Base-by-base conservation (phyloP, 2,329 filamentous ascomycete genomes). In the Diplodia scrobiculata region DNA sequence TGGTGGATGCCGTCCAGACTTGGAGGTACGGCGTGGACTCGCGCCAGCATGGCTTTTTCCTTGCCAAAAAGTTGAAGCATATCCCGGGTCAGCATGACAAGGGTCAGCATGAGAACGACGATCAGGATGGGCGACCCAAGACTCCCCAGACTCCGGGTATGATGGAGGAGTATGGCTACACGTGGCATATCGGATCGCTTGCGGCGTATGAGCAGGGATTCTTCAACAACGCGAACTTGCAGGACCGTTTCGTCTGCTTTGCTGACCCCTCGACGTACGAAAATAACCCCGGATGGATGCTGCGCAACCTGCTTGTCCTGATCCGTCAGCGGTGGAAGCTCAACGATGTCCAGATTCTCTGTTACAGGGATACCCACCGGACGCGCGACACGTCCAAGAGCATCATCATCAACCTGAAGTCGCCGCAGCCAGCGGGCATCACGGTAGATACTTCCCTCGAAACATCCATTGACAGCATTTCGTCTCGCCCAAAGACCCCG, bases 261-360 rank as follows among this genome's bases (percentile, higher is more conserved):
- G 90, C 90, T 21, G 95, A 99, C 75, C 91, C 95, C 0, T 98
- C 95, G 0, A 97, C 92, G 21, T 98, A 97, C 74, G 82, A 88
- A 0, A 86, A 91, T 67, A 90, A 92, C 58, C 94, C 95, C 1
- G 92, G 92, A 0, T 99, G 95, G 95, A 92, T 94, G 75, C 79
- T 99, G 58, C 85, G 95, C 63, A 99, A 99, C 73, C 83, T 98
- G 1, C 82, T 99, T 19, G 86, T 97, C 3, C 83, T 99, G 25
- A 86, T 97, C 17, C 87, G 91, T 66, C 89, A 94, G 70, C 86
- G 92, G 19, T 99, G 91, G 82, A 86, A 87, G 62, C 81, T 97
- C 63, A 84, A 84, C 67, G 88, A 89, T 68, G 88, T 91, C 32
- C 92, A 96, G 72, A 88, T 99, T 41, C 80, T 99, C 52, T 95